Evolutionary conservation across 2,329 filamentous ascomycete genomes (phyloP).

Genomic region (Scorias spongiosa): DNA sequence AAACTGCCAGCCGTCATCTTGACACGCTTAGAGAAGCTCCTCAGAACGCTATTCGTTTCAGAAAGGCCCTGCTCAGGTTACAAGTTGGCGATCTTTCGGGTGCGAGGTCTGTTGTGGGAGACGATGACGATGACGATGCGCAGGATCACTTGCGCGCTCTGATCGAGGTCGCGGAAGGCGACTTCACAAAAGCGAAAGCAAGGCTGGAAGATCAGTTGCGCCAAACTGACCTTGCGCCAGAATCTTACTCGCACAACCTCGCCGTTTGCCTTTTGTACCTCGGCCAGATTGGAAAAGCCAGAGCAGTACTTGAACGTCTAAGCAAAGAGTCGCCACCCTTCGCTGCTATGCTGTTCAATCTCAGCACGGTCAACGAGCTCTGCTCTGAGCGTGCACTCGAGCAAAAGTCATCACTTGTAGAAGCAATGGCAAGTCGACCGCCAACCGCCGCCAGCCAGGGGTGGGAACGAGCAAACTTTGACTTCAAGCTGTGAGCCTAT

Average conservation of each 20-base stretch:
- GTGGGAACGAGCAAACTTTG: conserved; percentile 16
- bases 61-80: conserved; percentile 54
- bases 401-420: conserved; percentile 38
- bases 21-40: conserved; percentile 36
- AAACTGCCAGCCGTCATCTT: conserved; percentile 63
- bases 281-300: conserved; percentile 59
- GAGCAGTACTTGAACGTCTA: conserved; percentile 49
- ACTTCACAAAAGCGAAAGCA: conserved; percentile 31
- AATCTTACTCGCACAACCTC: conserved; percentile 66
- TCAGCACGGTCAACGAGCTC: conserved; percentile 82
- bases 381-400: conserved; percentile 62
- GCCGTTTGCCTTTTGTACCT: conserved; percentile 75
- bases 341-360: conserved; percentile 71
- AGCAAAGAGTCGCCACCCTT: conserved; percentile 48
- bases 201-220: conserved; percentile 42
- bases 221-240: conserved; percentile 12
- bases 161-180: conserved; percentile 61
- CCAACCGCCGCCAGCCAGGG: conserved; percentile 12
- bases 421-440: conserved; percentile 8
- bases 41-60: conserved; percentile 25
- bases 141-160: conserved; percentile 47
- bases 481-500: conserved; percentile 17
- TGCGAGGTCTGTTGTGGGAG: conserved; percentile 21
- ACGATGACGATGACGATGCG: conserved; percentile 6
- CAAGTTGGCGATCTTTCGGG: conserved; percentile 58